These are phyloP conservation scores for Parathielavia hyrcaniae DNA, from an alignment of 495 filamentous ascomycete species.

Conservation along the genomic window DNA sequence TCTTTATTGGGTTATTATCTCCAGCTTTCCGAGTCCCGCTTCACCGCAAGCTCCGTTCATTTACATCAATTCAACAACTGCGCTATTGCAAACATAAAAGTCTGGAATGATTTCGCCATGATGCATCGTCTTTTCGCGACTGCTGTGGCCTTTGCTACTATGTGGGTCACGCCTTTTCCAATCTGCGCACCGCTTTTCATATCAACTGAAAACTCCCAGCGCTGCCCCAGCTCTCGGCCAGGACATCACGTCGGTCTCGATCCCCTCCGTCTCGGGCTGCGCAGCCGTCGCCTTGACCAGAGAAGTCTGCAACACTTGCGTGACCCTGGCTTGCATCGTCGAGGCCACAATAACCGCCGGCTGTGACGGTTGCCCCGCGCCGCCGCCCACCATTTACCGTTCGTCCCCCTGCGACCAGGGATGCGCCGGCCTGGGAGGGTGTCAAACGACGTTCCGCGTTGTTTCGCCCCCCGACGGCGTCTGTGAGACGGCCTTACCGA, in stretches of 20 bases:
- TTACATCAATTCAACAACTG: too few species aligned
- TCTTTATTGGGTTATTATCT: too few species aligned
- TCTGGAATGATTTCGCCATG: neutral
- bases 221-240: neutral
- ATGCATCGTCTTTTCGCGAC: neutral
- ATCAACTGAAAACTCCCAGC: neutral
- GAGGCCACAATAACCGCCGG: conserved; percentile 22
- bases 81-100: too few species aligned
- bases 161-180: neutral
- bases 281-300: conserved; percentile 24
- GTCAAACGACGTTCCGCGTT: conserved; percentile 21
- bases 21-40: neutral
- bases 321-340: conserved; percentile 23
- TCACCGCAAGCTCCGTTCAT: too few species aligned
- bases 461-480: conserved; percentile 10
- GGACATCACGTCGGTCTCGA: neutral
- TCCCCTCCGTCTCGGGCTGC: conserved; percentile 21
- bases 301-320: conserved; percentile 26
- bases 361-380: conserved; percentile 17
- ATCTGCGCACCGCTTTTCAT: neutral
- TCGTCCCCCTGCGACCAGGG: conserved; percentile 22
- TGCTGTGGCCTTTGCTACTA: neutral
- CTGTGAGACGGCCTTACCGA: conserved; percentile 1
- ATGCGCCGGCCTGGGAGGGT: conserved; percentile 19
- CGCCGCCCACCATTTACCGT: conserved; percentile 20